Evolutionary conservation across 768 basidiomycete species (phyloP).

Genomic region (Goffeauzyma gilvescens): DNA sequence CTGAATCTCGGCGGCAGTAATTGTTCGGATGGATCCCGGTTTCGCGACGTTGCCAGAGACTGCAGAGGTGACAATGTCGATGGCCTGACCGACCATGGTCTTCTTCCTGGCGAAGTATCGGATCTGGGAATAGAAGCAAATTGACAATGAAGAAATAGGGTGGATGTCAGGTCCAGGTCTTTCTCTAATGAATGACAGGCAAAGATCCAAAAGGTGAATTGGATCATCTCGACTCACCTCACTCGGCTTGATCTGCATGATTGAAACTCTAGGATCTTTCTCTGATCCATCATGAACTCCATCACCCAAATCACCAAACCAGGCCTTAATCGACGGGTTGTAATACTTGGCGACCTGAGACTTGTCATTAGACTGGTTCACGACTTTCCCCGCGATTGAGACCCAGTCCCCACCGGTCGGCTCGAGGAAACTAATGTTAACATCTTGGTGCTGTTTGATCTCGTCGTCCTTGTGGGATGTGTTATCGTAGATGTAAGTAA

Average conservation of each 20-base stretch:
- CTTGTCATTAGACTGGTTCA: slow-evolving; percentile 35
- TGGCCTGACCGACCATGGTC: slow-evolving; percentile 41
- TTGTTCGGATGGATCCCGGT: slow-evolving; percentile 59
- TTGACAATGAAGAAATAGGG: too few relatives aligned
- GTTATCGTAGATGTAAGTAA: slow-evolving; percentile 38
- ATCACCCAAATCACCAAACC: slow-evolving; percentile 74
- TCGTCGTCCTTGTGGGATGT: slow-evolving; percentile 50
- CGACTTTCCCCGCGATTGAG: slow-evolving; percentile 56
- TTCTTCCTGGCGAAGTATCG: slow-evolving; percentile 59
- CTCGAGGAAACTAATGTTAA: slow-evolving; percentile 64
- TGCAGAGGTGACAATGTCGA: slow-evolving; percentile 44
- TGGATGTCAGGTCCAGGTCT: too few relatives aligned
- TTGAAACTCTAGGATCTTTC: slow-evolving; percentile 55
- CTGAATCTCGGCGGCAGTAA: slow-evolving; percentile 48
- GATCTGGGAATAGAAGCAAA: slow-evolving; percentile 36
- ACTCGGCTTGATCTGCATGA: slow-evolving; percentile 59
- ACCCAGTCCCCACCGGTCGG: slow-evolving; percentile 56
- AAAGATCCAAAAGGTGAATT: too few relatives aligned
- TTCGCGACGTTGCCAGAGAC: slow-evolving; percentile 45
- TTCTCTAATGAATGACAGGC: too few relatives aligned
- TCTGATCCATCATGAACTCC: slow-evolving; percentile 65
- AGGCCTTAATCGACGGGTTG: slow-evolving; percentile 37
- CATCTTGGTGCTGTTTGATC: slow-evolving; percentile 52
- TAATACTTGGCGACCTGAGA: slow-evolving; percentile 27
- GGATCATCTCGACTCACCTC: slow-evolving; percentile 32